Conservation (phyloP, 2,329 filamentous ascomycete species). For the Pseudocercospora ulei region DNA sequence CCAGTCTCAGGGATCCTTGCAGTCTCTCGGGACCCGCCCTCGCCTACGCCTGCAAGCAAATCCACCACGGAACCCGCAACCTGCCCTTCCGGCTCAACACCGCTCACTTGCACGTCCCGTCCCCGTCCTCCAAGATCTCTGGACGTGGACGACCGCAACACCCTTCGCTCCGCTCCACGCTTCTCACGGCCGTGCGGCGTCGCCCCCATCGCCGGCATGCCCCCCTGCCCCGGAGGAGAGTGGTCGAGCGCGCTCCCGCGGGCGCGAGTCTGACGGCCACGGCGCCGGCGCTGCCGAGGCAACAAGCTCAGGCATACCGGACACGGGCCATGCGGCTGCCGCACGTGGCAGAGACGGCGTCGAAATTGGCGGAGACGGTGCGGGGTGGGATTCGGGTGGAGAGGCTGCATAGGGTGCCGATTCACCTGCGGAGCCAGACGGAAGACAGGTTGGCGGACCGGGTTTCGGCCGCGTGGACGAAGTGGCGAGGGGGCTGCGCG, state of each 20-base stretch:
- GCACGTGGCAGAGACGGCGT: conserved; percentile 11
- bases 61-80: conserved; percentile 15
- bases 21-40: conserved; percentile 8
- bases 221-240: not conserved
- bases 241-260: conserved; percentile 3
- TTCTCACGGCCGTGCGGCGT: not conserved
- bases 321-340: conserved; percentile 18
- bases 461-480: conserved; percentile 17
- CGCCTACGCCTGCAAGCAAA: conserved; percentile 14
- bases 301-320: conserved; percentile 16
- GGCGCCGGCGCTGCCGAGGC: conserved; percentile 5
- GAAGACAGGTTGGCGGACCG: conserved; percentile 19
- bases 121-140: conserved; percentile 18
- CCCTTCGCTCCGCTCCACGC: conserved; percentile 1
- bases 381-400: conserved; percentile 2
- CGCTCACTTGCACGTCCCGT: conserved; percentile 16
- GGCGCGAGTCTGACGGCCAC: conserved; percentile 8
- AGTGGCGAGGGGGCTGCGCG: conserved; percentile 8
- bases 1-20: too few relatives aligned
- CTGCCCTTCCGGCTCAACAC: conserved; percentile 21
- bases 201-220: not conserved
- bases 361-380: conserved; percentile 5
- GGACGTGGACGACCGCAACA: conserved; percentile 4
- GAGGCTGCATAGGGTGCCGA: conserved; percentile 13
- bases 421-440: conserved; percentile 17